A percentile compares a stretch with the other conserved stretches of the same genome.
Conservation (phyloP, 257 asterid genomes). For the Solanum habrochaites region DNA sequence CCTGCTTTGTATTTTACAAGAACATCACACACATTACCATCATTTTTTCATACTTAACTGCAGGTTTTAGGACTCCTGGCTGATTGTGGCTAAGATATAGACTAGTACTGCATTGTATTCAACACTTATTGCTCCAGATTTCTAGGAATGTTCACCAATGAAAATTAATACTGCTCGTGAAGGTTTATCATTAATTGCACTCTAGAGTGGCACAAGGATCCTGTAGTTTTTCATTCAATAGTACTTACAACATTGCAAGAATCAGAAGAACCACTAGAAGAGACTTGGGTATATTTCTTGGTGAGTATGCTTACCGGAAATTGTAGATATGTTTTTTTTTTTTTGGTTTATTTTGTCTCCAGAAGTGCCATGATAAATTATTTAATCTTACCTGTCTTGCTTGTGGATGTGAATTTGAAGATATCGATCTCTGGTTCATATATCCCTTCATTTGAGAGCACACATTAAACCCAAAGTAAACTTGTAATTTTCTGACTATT, state of each 20-base stretch:
- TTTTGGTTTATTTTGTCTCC: neutral
- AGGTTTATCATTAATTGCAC: conserved; percentile 41
- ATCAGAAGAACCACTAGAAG: conserved; percentile 28
- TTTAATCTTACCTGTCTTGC: neutral
- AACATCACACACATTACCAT: conserved; percentile 34
- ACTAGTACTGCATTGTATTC: conserved; percentile 31
- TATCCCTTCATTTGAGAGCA: neutral
- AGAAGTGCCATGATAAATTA: neutral
- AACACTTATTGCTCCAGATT: conserved; percentile 28
- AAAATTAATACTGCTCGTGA: conserved; percentile 39
- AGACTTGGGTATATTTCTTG: conserved; percentile 29
- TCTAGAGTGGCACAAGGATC: conserved; percentile 45
- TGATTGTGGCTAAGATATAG: conserved; percentile 50
- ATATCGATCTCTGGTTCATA: neutral
- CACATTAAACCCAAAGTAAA: neutral
- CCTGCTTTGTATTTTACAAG: neutral
- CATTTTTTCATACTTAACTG: conserved; percentile 48
- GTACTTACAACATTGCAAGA: conserved; percentile 25
- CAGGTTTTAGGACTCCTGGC: conserved; percentile 67
- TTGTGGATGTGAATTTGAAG: neutral
- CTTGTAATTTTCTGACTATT: neutral
- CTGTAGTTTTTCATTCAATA: conserved; percentile 35
- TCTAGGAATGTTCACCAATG: conserved; percentile 23
- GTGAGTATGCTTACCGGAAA: conserved; percentile 36
- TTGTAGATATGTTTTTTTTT: neutral